Evolutionary conservation across 2,329 filamentous ascomycete genomes (phyloP), one percentile per base, ranked within the genome.

Genomic region (Paradendryphiella salina): DNA sequence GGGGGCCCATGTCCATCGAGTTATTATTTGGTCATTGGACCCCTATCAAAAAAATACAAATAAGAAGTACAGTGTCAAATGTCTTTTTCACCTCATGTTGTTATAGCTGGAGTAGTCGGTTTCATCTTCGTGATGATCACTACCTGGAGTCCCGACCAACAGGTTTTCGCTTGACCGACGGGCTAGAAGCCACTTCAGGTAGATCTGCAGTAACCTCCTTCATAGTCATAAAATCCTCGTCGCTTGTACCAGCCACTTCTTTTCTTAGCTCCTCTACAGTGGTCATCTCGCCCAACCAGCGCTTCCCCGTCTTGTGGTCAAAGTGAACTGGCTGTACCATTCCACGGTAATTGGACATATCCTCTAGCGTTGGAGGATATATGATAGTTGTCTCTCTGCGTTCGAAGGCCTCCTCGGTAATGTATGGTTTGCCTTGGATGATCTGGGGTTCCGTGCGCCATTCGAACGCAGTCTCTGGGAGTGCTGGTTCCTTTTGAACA

Each of bases 321-420:
- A 73, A 73, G 15, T 69, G 61, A 15, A 73, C 60, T 1, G 64
- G 60, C 17, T 66, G 53, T 3, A 70, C 60, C 5, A 60, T 57
- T 11, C 69, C 69, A 2, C 34, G 39, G 31, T 70, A 71, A 1
- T 47, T 42, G 3, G 56, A 61, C 49, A 71, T 58, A 35, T 71
- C 63, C 44, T 76, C 73, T 3, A 78, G 44, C 1, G 66, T 71
- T 1, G 78, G 77, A 23, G 75, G 73, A 56, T 81, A 75, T 1
- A 79, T 65, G 65, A 75, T 78, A 4, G 73, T 78, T 4, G 73
- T 74, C 53, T 79, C 75, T 14, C 70, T 76, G 21, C 72, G 70
- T 49, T 71, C 60, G 35, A 73, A 65, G 3, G 78, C 79, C 28
- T 78, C 73, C 1, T 68, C 60, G 1, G 67, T 72, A 2, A 70